These are phyloP conservation scores for Kwoniella shivajii DNA, from an alignment of 1,284 basidiomycete genomes.

Conservation along the genomic window DNA sequence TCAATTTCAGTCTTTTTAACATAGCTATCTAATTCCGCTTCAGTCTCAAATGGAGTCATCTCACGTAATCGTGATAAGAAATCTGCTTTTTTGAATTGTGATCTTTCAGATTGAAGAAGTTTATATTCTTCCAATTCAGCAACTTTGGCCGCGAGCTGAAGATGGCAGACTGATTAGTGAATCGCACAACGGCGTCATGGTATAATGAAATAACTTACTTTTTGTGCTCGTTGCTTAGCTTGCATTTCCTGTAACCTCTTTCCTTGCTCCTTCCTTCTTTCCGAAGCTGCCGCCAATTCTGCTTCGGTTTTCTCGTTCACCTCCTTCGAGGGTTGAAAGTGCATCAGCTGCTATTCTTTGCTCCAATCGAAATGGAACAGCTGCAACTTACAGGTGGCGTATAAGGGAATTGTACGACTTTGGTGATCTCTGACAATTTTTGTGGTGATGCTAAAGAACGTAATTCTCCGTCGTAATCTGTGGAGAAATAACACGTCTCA, in stretches of 20 bases:
- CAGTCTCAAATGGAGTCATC: constrained; percentile 70
- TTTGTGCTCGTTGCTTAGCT: constrained; percentile 81
- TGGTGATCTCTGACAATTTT: constrained; percentile 67
- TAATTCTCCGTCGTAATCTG: constrained; percentile 74
- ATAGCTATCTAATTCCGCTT: constrained; percentile 65
- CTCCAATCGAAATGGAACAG: not conserved
- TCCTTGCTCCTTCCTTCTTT: constrained; percentile 82
- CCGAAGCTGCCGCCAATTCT: constrained; percentile 74
- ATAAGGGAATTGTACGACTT: constrained; percentile 85
- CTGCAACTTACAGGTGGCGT: constrained; percentile 58
- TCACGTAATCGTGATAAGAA: constrained; percentile 63
- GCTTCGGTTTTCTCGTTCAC: constrained; percentile 89
- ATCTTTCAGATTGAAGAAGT: constrained; percentile 66
- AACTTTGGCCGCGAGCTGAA: constrained; percentile 54
- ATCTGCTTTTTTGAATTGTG: constrained; percentile 71
- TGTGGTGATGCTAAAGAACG: constrained; percentile 66
- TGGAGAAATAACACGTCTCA: constrained; percentile 80
- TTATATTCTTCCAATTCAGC: constrained; percentile 74
- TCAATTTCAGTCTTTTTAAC: constrained; percentile 73
- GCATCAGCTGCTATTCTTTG: not conserved
- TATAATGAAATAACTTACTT: constrained; percentile 66
- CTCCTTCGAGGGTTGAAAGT: constrained; percentile 48
- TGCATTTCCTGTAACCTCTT: constrained; percentile 88
- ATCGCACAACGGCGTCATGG: not conserved
- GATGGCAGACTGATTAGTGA: not conserved